phyloP scores from a whole-genome alignment of 1,139 yeast genomes.

The Citeromyces hawaiiensis region DNA sequence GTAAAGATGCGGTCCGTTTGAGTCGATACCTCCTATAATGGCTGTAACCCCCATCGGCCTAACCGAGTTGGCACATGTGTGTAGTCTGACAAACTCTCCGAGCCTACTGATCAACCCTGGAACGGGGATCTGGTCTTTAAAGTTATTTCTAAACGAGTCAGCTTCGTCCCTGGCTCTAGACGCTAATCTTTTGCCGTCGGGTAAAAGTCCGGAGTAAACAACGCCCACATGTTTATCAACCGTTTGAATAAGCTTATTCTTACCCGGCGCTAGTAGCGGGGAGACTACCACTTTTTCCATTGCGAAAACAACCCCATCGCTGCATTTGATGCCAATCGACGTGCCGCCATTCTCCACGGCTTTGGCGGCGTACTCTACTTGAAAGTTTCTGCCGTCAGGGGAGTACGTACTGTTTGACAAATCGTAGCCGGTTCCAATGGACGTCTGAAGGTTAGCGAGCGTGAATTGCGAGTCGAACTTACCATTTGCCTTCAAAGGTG shows the following conservation, averaged over 20 bases:
- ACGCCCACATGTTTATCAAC: conserved; percentile 92
- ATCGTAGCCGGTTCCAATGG: conserved; percentile 96
- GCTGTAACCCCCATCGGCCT: conserved; percentile 94
- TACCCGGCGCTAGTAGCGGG: conserved; percentile 78
- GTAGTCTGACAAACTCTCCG: conserved; percentile 84
- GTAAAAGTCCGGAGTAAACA: conserved; percentile 86
- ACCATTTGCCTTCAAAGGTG: conserved; percentile 3
- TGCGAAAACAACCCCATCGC: conserved; percentile 92
- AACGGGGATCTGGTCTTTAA: conserved; percentile 66
- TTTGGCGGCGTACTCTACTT: conserved; percentile 94
- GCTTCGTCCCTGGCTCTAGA: conserved; percentile 91
- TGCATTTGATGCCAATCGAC: conserved; percentile 81
- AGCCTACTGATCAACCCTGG: conserved; percentile 78
- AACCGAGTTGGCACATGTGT: conserved; percentile 91
- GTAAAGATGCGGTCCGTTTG: conserved; percentile 78
- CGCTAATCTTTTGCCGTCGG: conserved; percentile 94
- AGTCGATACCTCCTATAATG: conserved; percentile 88
- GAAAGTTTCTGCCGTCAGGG: conserved; percentile 94
- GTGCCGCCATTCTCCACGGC: conserved; percentile 98
- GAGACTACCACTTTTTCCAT: conserved; percentile 86
- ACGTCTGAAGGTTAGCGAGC: conserved; percentile 32
- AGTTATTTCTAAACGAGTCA: conserved; percentile 60
- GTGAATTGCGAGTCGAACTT: neutral
- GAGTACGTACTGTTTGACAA: conserved; percentile 78
- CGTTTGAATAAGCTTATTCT: conserved; percentile 82